A percentile compares a stretch with the other conserved stretches of the same genome.
phyloP scores from a whole-genome alignment of 2,329 filamentous ascomycete genomes.

The Dothidotthia symphoricarpi region DNA sequence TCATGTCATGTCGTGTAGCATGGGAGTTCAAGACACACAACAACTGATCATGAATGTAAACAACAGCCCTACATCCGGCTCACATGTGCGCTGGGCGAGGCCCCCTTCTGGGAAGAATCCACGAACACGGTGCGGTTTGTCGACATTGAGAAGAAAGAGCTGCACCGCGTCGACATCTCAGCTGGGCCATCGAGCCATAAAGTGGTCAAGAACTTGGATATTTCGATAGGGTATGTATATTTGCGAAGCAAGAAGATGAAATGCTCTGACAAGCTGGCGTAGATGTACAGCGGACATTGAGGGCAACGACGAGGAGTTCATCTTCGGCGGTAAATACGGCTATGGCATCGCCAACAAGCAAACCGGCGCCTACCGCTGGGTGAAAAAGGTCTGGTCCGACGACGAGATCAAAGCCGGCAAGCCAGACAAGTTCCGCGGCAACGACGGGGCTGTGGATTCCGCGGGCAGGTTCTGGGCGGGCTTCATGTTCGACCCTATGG shows the following conservation, averaged over 20 bases:
- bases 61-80: conserved; percentile 56
- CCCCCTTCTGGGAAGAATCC: conserved; percentile 67
- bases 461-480: conserved; percentile 82
- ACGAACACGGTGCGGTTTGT: conserved; percentile 71
- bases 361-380: conserved; percentile 56
- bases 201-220: conserved; percentile 56
- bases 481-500: conserved; percentile 77
- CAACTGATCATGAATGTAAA: background rate
- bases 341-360: conserved; percentile 72
- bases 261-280: background rate
- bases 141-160: conserved; percentile 74
- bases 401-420: conserved; percentile 48
- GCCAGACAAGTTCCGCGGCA: conserved; percentile 60
- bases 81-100: conserved; percentile 69
- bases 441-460: conserved; percentile 80
- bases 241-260: conserved; percentile 1
- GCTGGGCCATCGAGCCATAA: conserved; percentile 60
- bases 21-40: background rate
- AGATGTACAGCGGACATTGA: conserved; percentile 71
- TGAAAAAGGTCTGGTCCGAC: conserved; percentile 57
- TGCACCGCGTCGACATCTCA: conserved; percentile 69
- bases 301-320: conserved; percentile 65
- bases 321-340: conserved; percentile 78
- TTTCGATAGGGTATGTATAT: conserved; percentile 53
- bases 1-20: background rate